Conservation (phyloP, 345 rosid genomes). For the Ricinus communis region DNA sequence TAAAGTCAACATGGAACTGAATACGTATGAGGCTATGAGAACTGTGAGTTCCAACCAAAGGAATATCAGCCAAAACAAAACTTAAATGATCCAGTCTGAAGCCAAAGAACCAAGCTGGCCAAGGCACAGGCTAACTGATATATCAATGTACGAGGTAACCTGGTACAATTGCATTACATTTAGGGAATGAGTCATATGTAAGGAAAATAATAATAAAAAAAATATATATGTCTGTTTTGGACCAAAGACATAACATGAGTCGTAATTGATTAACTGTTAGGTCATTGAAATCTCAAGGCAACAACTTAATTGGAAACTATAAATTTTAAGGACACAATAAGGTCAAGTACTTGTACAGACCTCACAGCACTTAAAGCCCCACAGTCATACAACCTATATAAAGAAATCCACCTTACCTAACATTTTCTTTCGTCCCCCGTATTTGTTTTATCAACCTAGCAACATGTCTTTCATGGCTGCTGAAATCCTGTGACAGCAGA, state of each 20-base stretch:
- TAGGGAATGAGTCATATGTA: background rate
- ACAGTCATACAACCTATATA: background rate
- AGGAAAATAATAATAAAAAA: background rate
- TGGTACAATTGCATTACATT: background rate
- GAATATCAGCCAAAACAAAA: background rate
- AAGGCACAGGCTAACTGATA: background rate
- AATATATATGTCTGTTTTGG: background rate
- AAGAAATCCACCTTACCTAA: conserved; percentile 50
- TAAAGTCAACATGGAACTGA: background rate
- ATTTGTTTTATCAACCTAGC: conserved; percentile 65
- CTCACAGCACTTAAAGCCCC: background rate
- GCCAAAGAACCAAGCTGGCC: background rate
- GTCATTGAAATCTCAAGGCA: background rate
- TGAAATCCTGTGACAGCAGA: conserved; percentile 49
- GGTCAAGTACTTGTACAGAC: background rate
- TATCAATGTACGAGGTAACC: background rate
- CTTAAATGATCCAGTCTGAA: background rate
- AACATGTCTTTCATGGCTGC: conserved; percentile 57
- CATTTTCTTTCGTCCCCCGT: conserved; percentile 62
- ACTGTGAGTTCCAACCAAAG: conserved; percentile 15
- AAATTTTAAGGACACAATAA: background rate
- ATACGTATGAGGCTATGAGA: background rate
- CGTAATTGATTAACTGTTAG: background rate
- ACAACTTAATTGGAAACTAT: background rate
- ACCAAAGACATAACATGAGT: background rate